phyloP scores from a whole-genome alignment of 2,329 filamentous ascomycete genomes.

The Penicillium verrucosum region DNA sequence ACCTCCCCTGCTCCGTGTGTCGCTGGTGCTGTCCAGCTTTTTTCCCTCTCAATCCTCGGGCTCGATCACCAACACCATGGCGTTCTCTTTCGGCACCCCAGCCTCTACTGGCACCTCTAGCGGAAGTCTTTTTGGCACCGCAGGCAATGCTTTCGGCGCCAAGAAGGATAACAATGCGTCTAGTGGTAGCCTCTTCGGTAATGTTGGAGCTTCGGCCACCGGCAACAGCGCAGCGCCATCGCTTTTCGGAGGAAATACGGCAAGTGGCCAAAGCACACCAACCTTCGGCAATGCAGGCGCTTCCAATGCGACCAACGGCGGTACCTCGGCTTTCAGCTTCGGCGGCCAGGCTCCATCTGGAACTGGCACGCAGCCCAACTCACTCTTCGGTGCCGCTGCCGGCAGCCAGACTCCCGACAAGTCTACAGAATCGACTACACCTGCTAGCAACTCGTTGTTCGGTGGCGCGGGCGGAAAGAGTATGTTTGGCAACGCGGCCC shows the following conservation, averaged over 20 bases:
- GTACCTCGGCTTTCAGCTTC: conserved; percentile 35
- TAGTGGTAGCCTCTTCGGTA: conserved; percentile 42
- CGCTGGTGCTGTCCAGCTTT: conserved; percentile 17
- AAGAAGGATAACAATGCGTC: conserved; percentile 30
- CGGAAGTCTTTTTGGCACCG: conserved; percentile 35
- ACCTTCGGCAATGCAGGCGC: conserved; percentile 29
- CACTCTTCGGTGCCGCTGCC: conserved; percentile 29
- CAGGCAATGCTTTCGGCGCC: conserved; percentile 32
- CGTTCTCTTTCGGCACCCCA: conserved; percentile 39
- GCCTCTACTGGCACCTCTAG: conserved; percentile 35
- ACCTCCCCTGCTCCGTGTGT: conserved; percentile 9
- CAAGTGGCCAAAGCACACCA: conserved; percentile 19
- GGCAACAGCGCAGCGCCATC: conserved; percentile 32
- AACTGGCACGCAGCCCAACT: conserved; percentile 22
- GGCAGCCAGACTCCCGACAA: conserved; percentile 39
- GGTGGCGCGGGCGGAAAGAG: conserved; percentile 28
- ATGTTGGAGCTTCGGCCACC: conserved; percentile 35
- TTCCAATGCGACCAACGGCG: conserved; percentile 21
- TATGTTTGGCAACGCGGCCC: conserved; percentile 35
- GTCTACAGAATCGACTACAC: conserved; percentile 30
- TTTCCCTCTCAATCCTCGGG: conserved; percentile 17
- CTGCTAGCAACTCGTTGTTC: conserved; percentile 36
- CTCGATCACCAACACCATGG: conserved; percentile 29
- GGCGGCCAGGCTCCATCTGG: conserved; percentile 27
- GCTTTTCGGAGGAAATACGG: conserved; percentile 32